A percentile compares a stretch with the other conserved stretches of the same genome.
These are phyloP conservation scores for Candida sonorensis DNA, from an alignment of 805 yeast genomes.

Conservation along the genomic window DNA sequence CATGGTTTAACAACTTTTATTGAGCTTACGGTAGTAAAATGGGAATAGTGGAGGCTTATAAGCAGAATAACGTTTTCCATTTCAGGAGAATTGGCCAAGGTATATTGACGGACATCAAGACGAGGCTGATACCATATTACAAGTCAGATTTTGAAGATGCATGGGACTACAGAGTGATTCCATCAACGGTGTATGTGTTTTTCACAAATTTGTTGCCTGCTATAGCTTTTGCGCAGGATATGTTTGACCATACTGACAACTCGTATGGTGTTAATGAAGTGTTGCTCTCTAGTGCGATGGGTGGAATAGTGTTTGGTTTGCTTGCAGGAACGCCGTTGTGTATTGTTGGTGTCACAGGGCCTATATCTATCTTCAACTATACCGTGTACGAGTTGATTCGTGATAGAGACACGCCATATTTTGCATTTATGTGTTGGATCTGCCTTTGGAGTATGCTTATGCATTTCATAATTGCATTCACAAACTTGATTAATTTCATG, in stretches of 20 bases:
- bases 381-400: slow-evolving; percentile 72
- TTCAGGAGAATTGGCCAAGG: slow-evolving; percentile 38
- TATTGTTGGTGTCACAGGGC: slow-evolving; percentile 97
- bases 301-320: slow-evolving; percentile 82
- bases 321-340: slow-evolving; percentile 88
- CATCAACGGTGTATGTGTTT: slow-evolving; percentile 74
- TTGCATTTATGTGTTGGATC: slow-evolving; percentile 95
- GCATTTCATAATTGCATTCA: slow-evolving; percentile 66
- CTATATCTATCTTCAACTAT: slow-evolving; percentile 84
- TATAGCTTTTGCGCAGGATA: slow-evolving; percentile 91
- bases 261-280: slow-evolving; percentile 92
- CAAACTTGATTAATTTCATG: slow-evolving; percentile 61
- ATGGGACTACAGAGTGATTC: slow-evolving; percentile 77
- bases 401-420: slow-evolving; percentile 49
- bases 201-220: slow-evolving; percentile 92
- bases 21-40: no score
- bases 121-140: slow-evolving; percentile 57
- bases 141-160: slow-evolving; percentile 78
- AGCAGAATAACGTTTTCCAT: slow-evolving; percentile 9
- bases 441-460: slow-evolving; percentile 85
- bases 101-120: slow-evolving; percentile 42
- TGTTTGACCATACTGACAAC: slow-evolving; percentile 86
- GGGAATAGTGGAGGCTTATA: neutral
- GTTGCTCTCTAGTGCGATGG: slow-evolving; percentile 75
- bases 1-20: no score